phyloP scores from a whole-genome alignment of 2,329 filamentous ascomycete species.

The Neopestalotiopsis rosae region DNA sequence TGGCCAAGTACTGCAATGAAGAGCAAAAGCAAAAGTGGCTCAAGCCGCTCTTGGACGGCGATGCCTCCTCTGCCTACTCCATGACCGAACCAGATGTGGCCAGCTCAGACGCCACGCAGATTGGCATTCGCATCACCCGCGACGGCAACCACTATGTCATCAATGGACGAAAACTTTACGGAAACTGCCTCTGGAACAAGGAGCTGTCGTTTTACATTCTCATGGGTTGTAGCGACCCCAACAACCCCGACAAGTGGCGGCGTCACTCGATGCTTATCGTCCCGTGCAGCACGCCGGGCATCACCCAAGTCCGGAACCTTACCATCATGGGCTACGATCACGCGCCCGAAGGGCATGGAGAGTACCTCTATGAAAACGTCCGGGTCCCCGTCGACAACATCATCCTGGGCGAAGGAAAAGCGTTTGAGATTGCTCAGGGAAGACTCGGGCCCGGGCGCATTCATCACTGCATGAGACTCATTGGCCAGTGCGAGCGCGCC shows the following conservation, averaged over 20 bases:
- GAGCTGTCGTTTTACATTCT: conserved; percentile 38
- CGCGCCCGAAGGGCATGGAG: conserved; percentile 47
- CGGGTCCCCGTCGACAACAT: conserved; percentile 45
- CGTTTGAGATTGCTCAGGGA: conserved; percentile 48
- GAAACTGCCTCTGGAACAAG: conserved; percentile 44
- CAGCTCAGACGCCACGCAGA: conserved; percentile 55
- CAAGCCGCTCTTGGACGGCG: conserved; percentile 51
- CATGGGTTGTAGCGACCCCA: conserved; percentile 43
- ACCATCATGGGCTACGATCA: conserved; percentile 48
- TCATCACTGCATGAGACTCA: conserved; percentile 47
- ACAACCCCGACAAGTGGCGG: conserved; percentile 43
- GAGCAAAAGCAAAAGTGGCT: conserved; percentile 56
- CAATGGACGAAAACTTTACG: conserved; percentile 47
- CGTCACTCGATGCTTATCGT: conserved; percentile 45
- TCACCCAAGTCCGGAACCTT: conserved; percentile 44
- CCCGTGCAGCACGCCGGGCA: conserved; percentile 40
- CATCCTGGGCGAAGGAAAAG: conserved; percentile 45
- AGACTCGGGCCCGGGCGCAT: conserved; percentile 46
- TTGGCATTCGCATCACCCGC: conserved; percentile 41
- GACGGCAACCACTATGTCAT: conserved; percentile 44
- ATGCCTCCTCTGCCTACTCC: conserved; percentile 54
- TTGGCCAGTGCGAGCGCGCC: conserved; percentile 47
- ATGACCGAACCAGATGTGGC: conserved; percentile 58
- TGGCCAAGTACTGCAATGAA: conserved; percentile 55
- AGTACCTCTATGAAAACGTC: conserved; percentile 47